phyloP scores from a whole-genome alignment of 495 filamentous ascomycete genomes.

The Daldinia vernicosa region DNA sequence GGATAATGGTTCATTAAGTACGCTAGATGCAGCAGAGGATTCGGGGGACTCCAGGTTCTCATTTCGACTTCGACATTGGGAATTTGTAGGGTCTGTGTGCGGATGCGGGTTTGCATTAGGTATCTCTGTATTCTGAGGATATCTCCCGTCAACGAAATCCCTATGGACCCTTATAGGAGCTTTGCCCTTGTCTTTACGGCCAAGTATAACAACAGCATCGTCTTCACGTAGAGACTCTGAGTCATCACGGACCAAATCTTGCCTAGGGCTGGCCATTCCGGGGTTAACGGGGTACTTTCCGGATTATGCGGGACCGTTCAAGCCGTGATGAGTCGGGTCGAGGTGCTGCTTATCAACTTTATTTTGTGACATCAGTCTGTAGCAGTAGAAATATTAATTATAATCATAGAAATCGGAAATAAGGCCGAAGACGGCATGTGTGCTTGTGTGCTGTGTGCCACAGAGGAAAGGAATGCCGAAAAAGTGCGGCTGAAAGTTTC shows the following conservation, averaged over 20 bases:
- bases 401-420: slow-evolving; percentile 22
- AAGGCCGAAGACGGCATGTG: slow-evolving; percentile 8
- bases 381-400: slow-evolving; percentile 1
- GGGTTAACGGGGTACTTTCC: background rate
- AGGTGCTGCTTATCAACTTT: background rate
- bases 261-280: background rate
- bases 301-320: background rate
- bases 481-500: slow-evolving; percentile 25
- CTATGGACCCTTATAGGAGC: background rate
- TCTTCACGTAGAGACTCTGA: background rate
- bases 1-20: background rate
- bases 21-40: background rate
- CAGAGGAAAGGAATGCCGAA: slow-evolving; percentile 19
- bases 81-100: background rate
- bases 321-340: background rate
- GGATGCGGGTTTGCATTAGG: slow-evolving; percentile 1
- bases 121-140: slow-evolving; percentile 1
- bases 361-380: background rate
- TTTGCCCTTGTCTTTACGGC: slow-evolving; percentile 16
- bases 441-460: background rate
- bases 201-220: background rate
- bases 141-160: background rate
- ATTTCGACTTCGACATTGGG: background rate
- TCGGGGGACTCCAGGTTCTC: background rate
- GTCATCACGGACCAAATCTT: background rate